Conservation (phyloP, 2,329 filamentous ascomycete genomes). For the Monilinia laxa region DNA sequence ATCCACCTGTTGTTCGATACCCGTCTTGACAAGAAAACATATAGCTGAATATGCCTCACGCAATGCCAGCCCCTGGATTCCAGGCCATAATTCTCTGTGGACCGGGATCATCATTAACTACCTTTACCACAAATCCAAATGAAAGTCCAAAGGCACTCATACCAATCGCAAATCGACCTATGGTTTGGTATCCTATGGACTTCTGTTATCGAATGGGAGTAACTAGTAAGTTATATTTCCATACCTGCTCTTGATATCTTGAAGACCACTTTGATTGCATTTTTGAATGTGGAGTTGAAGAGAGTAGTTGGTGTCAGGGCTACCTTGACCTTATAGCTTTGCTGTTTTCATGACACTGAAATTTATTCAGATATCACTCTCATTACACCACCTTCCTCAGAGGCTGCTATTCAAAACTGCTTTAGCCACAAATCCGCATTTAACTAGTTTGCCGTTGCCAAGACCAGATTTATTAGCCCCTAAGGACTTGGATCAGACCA, state of each 20-base stretch:
- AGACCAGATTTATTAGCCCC: conserved; percentile 77
- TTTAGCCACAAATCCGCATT: conserved; percentile 73
- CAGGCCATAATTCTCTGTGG: conserved; percentile 83
- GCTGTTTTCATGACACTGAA: conserved; percentile 25
- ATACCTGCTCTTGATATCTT: neutral
- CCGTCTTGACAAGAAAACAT: neutral
- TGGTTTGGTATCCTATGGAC: conserved; percentile 87
- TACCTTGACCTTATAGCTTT: neutral
- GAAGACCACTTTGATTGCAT: neutral
- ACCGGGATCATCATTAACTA: conserved; percentile 77
- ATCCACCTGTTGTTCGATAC: neutral
- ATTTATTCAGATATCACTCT: conserved; percentile 56
- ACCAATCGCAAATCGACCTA: conserved; percentile 79
- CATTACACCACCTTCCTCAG: conserved; percentile 63
- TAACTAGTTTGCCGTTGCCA: conserved; percentile 71
- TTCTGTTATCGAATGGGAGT: conserved; percentile 82
- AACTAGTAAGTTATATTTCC: conserved; percentile 53
- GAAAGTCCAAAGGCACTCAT: conserved; percentile 80
- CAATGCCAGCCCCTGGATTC: conserved; percentile 72
- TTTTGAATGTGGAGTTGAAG: neutral
- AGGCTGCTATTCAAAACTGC: conserved; percentile 66
- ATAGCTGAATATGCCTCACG: conserved; percentile 65
- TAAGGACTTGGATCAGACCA: conserved; percentile 72
- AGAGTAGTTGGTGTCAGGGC: neutral
- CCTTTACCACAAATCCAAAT: conserved; percentile 77